These are phyloP conservation scores for Aspergillus aculeatus DNA, from an alignment of 2,329 filamentous ascomycete genomes.

Conservation along the genomic window DNA sequence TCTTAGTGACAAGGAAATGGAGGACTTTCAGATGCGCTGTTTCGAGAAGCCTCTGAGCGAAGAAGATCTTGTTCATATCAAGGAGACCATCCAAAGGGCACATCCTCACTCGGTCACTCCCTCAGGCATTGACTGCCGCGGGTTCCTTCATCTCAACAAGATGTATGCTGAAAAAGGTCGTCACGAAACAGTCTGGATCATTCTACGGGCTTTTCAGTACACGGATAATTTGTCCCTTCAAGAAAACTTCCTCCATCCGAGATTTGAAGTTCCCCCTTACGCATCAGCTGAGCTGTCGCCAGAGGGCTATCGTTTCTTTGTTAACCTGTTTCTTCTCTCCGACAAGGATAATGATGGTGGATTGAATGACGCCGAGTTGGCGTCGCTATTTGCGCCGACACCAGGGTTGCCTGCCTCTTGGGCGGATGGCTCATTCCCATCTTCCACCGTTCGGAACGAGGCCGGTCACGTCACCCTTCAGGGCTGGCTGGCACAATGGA, in stretches of 20 bases:
- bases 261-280: slow-evolving; percentile 89
- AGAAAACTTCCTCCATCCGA: slow-evolving; percentile 87
- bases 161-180: slow-evolving; percentile 96
- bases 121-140: slow-evolving; percentile 74
- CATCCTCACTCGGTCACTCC: slow-evolving; percentile 62
- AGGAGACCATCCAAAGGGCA: slow-evolving; percentile 73
- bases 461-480: slow-evolving; percentile 93
- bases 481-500: slow-evolving; percentile 98
- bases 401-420: slow-evolving; percentile 85
- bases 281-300: slow-evolving; percentile 93
- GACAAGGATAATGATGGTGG: slow-evolving; percentile 98
- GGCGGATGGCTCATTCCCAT: slow-evolving; percentile 85
- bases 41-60: slow-evolving; percentile 82
- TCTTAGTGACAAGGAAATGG: slow-evolving; percentile 84
- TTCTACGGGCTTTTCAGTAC: slow-evolving; percentile 90
- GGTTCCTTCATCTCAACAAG: slow-evolving; percentile 89
- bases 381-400: slow-evolving; percentile 86
- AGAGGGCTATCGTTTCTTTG: slow-evolving; percentile 93
- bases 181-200: slow-evolving; percentile 98
- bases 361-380: slow-evolving; percentile 79
- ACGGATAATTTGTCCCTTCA: slow-evolving; percentile 91
- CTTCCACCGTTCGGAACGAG: slow-evolving; percentile 91
- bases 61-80: slow-evolving; percentile 87
- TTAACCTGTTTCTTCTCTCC: slow-evolving; percentile 90
- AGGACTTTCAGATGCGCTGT: slow-evolving; percentile 85